These are phyloP conservation scores for Dittrichia graveolens DNA, from an alignment of 129 eudicot species.

Conservation along the genomic window DNA sequence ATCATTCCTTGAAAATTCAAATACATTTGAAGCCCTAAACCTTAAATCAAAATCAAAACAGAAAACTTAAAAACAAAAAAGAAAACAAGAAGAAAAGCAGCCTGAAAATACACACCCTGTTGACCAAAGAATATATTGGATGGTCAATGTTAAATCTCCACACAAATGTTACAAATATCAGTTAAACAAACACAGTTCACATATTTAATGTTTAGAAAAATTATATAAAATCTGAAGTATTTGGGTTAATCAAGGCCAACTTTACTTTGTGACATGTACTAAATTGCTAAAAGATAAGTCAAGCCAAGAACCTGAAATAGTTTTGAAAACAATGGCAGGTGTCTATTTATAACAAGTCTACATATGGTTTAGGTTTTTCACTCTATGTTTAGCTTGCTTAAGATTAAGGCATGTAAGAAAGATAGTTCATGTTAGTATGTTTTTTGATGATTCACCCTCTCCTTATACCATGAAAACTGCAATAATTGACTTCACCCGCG, in stretches of 20 bases:
- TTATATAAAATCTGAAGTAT: neutral
- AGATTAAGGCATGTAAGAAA: neutral
- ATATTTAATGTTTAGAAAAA: neutral
- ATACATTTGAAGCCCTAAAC: neutral
- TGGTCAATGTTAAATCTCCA: neutral
- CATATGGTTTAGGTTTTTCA: conserved; percentile 2
- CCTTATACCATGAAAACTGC: neutral
- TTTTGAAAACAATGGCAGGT: neutral
- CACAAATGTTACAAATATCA: neutral
- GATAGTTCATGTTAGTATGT: neutral
- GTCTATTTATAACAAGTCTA: conserved; percentile 1
- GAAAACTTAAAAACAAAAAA: neutral
- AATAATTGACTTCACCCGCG: neutral
- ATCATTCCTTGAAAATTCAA: neutral
- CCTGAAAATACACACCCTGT: neutral
- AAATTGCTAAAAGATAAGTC: neutral
- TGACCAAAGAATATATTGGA: neutral
- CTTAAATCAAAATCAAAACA: neutral
- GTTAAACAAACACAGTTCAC: neutral
- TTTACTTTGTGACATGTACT: neutral
- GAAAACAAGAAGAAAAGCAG: neutral
- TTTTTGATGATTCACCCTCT: neutral
- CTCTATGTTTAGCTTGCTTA: neutral
- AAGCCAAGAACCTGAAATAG: conserved; percentile 7
- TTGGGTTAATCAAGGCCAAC: neutral